Evolutionary conservation across 805 yeast species (phyloP).

Genomic region (Suhomyces xylopsoci): DNA sequence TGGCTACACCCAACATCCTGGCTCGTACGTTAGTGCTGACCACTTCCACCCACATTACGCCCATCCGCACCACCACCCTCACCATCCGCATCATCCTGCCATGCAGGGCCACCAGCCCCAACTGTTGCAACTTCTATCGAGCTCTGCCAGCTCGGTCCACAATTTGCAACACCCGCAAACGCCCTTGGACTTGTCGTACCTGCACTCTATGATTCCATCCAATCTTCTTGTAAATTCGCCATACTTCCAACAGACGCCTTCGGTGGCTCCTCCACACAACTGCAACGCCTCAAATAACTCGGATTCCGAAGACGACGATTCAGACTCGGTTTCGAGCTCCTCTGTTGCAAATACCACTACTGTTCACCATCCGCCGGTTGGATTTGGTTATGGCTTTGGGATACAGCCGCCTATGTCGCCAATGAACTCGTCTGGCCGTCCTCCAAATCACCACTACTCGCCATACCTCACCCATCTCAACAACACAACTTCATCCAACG

Average conservation of each 20-base stretch:
- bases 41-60: neutral
- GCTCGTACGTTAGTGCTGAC: neutral
- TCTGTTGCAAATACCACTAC: neutral
- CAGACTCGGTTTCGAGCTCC: neutral
- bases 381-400: constrained; percentile 1
- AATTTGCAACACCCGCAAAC: constrained; percentile 22
- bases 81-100: neutral
- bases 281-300: neutral
- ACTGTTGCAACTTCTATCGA: neutral
- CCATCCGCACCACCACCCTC: neutral
- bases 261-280: neutral
- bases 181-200: constrained; percentile 59
- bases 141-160: constrained; percentile 1
- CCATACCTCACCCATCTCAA: constrained; percentile 8
- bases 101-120: constrained; percentile 1
- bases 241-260: constrained; percentile 35
- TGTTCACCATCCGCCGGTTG: constrained; percentile 13
- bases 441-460: neutral
- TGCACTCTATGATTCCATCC: constrained; percentile 60
- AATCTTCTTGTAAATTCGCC: constrained; percentile 62
- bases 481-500: constrained; percentile 5
- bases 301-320: neutral
- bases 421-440: constrained; percentile 5
- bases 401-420: constrained; percentile 7
- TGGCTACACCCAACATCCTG: neutral